Base-by-base conservation (phyloP, 2,329 filamentous ascomycete species). In the Aspergillus ruber region DNA sequence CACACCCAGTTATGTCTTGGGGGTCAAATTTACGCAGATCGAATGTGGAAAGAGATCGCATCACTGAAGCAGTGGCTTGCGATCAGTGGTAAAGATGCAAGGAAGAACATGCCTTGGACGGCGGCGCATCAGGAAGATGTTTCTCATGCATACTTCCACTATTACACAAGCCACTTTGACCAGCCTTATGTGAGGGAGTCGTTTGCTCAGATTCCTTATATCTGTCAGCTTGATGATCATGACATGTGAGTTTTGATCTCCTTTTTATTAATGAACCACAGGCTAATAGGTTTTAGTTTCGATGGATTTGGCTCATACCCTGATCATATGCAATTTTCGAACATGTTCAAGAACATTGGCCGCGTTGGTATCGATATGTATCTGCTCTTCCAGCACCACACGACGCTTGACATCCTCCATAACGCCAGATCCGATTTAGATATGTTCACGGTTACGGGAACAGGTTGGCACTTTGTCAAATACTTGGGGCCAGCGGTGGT, bases 391-490 rank as follows among this genome's bases (percentile, higher is more conserved):
- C 93, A 98, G 64, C 93, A 98, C 63, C 93, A 98, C 67, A 97
- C 93, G 0, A 97, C 91, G 0, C 77, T 94, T 3, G 93, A 97
- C 63, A 87, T 97, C 38, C 81, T 98, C 48, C 86, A 90, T 45
- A 91, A 95, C 58, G 85, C 95, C 49, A 86, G 80, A 61, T 87
- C 88, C 42, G 93, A 98, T 62, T 79, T 84, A 42, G 93, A 98
- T 59, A 81, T 98, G 5, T 98, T 98, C 71, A 97, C 91, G 1
- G 85, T 98, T 47, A 97, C 93, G 0, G 91, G 93, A n/a, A 86
- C 86, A 17, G 93, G 93, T 6, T 98, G 93, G 93, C 93, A 98
- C 68, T 98, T 97, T 67, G 82, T 98, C 70, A 98, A 98, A 70
- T 96, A 87, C 60, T 81, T 98, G 5, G 93, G 93, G 0, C 93